A percentile compares a stretch with the other conserved stretches of the same genome.
phyloP scores from a whole-genome alignment of 1,284 basidiomycete species.

The Blastosporella zonata region DNA sequence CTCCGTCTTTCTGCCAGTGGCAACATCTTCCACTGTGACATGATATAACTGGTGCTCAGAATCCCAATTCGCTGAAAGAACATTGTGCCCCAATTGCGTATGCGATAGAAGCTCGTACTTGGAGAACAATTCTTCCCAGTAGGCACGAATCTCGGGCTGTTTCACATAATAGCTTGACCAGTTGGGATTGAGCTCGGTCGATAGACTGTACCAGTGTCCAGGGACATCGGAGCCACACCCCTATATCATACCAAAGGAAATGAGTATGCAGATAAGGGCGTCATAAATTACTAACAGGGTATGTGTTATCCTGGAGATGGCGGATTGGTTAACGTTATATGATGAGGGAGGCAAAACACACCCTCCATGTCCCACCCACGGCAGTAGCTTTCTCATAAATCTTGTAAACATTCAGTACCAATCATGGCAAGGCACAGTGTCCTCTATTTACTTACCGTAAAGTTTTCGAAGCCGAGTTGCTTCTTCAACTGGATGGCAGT shows the following conservation, averaged over 20 bases:
- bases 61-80: slow-evolving; percentile 46
- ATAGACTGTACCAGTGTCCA: slow-evolving; percentile 56
- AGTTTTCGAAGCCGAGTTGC: slow-evolving; percentile 41
- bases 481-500: slow-evolving; percentile 46
- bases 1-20: slow-evolving; percentile 27
- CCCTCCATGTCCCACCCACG: slow-evolving; percentile 54
- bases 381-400: slow-evolving; percentile 46
- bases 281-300: slow-evolving; percentile 31
- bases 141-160: slow-evolving; percentile 49
- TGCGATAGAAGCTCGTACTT: slow-evolving; percentile 39
- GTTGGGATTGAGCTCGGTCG: slow-evolving; percentile 49
- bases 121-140: slow-evolving; percentile 46
- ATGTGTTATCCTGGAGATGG: slow-evolving; percentile 39
- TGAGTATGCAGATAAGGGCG: not conserved
- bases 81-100: slow-evolving; percentile 40
- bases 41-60: slow-evolving; percentile 36
- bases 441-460: slow-evolving; percentile 35
- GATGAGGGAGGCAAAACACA: slow-evolving; percentile 23
- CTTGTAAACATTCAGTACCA: slow-evolving; percentile 24
- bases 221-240: slow-evolving; percentile 54
- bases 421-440: too few species aligned
- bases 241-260: slow-evolving; percentile 23
- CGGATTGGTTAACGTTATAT: not conserved
- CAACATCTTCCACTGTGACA: slow-evolving; percentile 35
- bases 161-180: slow-evolving; percentile 43